phyloP scores from a whole-genome alignment of 169 alveolate species.

The Plasmodium adleri region DNA sequence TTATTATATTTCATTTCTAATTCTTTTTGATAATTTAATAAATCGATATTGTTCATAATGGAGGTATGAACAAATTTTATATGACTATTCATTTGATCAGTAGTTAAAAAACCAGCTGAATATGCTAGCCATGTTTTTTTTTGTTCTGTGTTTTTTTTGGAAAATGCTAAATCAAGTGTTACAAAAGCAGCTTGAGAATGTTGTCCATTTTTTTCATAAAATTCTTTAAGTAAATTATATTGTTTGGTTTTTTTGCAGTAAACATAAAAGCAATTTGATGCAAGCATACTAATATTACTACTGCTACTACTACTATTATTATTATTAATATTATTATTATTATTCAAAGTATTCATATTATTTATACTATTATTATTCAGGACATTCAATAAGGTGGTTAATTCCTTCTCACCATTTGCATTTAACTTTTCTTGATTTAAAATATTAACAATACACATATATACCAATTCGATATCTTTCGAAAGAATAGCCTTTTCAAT shows the following conservation, averaged over 20 bases:
- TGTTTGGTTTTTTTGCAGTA: constrained; percentile 38
- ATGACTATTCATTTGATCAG: constrained; percentile 67
- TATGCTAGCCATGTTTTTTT: constrained; percentile 69
- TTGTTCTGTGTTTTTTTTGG: constrained; percentile 45
- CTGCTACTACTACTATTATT: no score
- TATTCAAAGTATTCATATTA: no score
- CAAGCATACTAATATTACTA: constrained; percentile 2
- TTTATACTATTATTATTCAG: constrained; percentile 7
- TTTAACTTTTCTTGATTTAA: constrained; percentile 61
- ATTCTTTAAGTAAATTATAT: constrained; percentile 49
- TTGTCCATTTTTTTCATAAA: constrained; percentile 75
- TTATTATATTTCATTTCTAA: constrained; percentile 77
- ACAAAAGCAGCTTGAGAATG: constrained; percentile 68
- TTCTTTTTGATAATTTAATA: constrained; percentile 60
- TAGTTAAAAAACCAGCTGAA: constrained; percentile 62
- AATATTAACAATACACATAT: constrained; percentile 79
- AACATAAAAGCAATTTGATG: constrained; percentile 36
- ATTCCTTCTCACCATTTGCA: constrained; percentile 62
- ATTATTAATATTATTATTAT: no score
- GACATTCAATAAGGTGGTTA: constrained; percentile 44
- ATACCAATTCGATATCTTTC: constrained; percentile 83
- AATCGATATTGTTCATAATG: constrained; percentile 48
- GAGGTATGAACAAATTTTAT: constrained; percentile 54
- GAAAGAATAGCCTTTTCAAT: constrained; percentile 80
- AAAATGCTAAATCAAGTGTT: constrained; percentile 52